phyloP scores from a whole-genome alignment of 805 yeast genomes.

The Lachancea meyersii region DNA sequence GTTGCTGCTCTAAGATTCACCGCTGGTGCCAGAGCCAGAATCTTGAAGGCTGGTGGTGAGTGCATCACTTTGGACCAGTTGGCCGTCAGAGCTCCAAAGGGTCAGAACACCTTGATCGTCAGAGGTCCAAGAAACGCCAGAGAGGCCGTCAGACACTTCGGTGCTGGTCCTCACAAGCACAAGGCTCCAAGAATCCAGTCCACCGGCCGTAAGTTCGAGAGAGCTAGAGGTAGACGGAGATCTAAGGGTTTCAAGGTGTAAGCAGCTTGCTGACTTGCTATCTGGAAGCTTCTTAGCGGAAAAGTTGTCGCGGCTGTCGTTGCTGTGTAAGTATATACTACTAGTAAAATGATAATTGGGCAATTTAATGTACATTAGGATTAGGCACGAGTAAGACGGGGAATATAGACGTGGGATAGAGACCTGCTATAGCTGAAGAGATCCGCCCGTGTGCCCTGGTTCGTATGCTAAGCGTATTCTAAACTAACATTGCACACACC shows the following conservation, averaged over 20 bases:
- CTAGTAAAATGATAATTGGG: slow-evolving; percentile 11
- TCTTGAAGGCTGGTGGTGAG: slow-evolving; percentile 98
- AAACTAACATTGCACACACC: too few relatives aligned
- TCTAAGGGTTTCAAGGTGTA: slow-evolving; percentile 99
- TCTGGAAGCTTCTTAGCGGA: background rate
- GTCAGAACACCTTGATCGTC: slow-evolving; percentile 94
- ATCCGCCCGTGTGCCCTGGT: too few relatives aligned
- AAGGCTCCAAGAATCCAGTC: slow-evolving; percentile 98
- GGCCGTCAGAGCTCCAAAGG: slow-evolving; percentile 98
- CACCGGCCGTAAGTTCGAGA: slow-evolving; percentile 99
- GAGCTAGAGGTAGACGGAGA: slow-evolving; percentile 99
- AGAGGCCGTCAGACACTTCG: slow-evolving; percentile 99
- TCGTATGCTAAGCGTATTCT: too few relatives aligned
- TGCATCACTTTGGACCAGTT: slow-evolving; percentile 98
- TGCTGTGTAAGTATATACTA: slow-evolving; percentile 10
- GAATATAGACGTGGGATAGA: too few relatives aligned
- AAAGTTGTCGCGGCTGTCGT: slow-evolving; percentile 6
- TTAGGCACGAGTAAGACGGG: background rate
- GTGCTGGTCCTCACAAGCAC: slow-evolving; percentile 99
- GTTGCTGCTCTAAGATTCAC: slow-evolving; percentile 99
- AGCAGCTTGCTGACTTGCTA: slow-evolving; percentile 26
- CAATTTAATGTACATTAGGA: slow-evolving; percentile 5
- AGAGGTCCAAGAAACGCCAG: slow-evolving; percentile 99
- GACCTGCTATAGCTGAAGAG: background rate
- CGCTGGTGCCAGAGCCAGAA: slow-evolving; percentile 97